These are phyloP conservation scores for Hygrocybe punicea DNA, from an alignment of 768 basidiomycete genomes.

Conservation along the genomic window DNA sequence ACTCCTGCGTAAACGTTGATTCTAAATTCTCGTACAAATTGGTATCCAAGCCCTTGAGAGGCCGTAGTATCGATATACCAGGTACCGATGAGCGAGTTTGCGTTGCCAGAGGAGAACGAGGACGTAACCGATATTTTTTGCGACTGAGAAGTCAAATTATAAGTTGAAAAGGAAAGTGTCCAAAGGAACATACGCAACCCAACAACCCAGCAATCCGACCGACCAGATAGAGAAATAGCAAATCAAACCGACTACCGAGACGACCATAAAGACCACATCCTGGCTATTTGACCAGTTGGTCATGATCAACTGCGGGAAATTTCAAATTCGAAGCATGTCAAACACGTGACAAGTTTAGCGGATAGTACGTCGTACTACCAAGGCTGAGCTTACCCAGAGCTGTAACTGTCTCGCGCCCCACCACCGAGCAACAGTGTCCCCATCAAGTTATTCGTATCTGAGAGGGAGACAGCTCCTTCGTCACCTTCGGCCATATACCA, in stretches of 20 bases:
- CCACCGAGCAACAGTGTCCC: too few relatives aligned
- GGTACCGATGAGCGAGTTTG: constrained; percentile 51
- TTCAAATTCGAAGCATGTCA: too few relatives aligned
- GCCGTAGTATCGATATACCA: constrained; percentile 91
- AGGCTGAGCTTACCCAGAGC: too few relatives aligned
- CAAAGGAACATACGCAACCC: constrained; percentile 56
- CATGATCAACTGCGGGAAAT: too few relatives aligned
- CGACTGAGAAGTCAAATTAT: constrained; percentile 46
- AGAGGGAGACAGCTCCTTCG: too few relatives aligned
- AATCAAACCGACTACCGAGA: constrained; percentile 43
- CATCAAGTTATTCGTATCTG: too few relatives aligned
- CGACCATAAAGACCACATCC: constrained; percentile 12
- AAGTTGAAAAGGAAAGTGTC: neutral
- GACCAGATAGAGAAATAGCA: constrained; percentile 68
- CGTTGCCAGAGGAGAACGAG: constrained; percentile 57
- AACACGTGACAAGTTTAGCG: too few relatives aligned
- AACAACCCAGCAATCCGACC: constrained; percentile 64
- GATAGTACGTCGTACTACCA: too few relatives aligned
- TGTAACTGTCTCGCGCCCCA: too few relatives aligned
- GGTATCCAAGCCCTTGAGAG: constrained; percentile 90
- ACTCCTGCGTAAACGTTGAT: constrained; percentile 88
- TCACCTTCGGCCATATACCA: neutral
- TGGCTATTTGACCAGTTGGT: neutral
- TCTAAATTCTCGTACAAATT: constrained; percentile 97
- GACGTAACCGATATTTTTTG: constrained; percentile 66